phyloP scores from a whole-genome alignment of 352 stramenopile species.

The Phytophthora citrophthora region DNA sequence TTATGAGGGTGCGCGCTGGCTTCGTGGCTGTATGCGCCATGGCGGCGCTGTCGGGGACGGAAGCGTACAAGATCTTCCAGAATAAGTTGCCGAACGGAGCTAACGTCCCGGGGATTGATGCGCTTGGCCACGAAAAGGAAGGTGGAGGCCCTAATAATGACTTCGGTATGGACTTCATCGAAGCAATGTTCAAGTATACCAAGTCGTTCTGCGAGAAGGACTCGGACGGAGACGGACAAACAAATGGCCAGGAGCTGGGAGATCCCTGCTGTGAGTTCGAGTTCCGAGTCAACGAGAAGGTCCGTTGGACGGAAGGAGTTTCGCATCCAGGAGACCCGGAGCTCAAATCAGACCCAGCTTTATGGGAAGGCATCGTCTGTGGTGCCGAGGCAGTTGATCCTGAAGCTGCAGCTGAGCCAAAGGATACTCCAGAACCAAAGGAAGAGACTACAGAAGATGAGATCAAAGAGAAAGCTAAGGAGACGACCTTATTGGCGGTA shows the following conservation, averaged over 20 bases:
- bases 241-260: conserved; percentile 34
- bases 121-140: conserved; percentile 35
- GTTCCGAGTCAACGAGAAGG: conserved; percentile 23
- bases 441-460: conserved; percentile 2
- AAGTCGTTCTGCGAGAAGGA: conserved; percentile 54
- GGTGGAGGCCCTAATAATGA: conserved; percentile 42
- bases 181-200: conserved; percentile 44
- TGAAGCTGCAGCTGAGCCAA: not conserved
- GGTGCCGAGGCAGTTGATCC: conserved; percentile 2
- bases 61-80: conserved; percentile 34
- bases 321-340: conserved; percentile 36
- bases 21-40: not conserved
- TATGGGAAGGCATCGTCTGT: conserved; percentile 40
- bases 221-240: conserved; percentile 35
- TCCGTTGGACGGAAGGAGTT: conserved; percentile 36
- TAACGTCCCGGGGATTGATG: conserved; percentile 38
- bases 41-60: not conserved
- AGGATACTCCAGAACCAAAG: not conserved
- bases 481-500: not conserved
- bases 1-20: not conserved
- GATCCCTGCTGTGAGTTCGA: conserved; percentile 67
- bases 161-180: conserved; percentile 55
- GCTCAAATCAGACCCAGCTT: conserved; percentile 25
- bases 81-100: conserved; percentile 34
- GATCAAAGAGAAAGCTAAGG: conserved; percentile 2